Evolutionary conservation across 495 filamentous ascomycete species (phyloP).

Genomic region (Hyaloscypha finlandica): DNA sequence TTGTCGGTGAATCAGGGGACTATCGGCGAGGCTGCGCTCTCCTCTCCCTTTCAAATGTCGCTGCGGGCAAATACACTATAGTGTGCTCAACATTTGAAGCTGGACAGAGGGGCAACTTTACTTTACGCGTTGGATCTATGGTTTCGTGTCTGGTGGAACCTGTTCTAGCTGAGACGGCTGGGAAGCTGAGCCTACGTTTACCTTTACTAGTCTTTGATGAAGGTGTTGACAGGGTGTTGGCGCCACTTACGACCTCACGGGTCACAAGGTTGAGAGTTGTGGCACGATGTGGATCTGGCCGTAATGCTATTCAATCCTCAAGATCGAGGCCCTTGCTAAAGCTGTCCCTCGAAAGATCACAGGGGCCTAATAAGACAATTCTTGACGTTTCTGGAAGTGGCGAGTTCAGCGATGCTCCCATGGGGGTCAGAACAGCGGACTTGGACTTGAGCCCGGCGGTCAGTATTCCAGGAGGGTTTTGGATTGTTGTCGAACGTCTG

Average conservation of each 20-base stretch:
- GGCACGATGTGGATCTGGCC: constrained; percentile 22
- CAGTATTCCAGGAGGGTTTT: constrained; percentile 54
- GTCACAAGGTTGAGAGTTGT: constrained; percentile 61
- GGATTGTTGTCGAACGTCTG: constrained; percentile 79
- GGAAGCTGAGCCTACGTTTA: constrained; percentile 58
- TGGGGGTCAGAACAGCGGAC: constrained; percentile 69
- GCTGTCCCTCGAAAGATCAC: constrained; percentile 66
- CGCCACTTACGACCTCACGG: constrained; percentile 49
- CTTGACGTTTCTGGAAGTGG: constrained; percentile 60
- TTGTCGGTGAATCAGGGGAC: constrained; percentile 77
- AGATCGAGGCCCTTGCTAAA: constrained; percentile 51
- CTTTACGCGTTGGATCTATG: constrained; percentile 67
- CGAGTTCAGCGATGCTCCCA: constrained; percentile 66
- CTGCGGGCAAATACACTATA: constrained; percentile 77
- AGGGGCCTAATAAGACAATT: constrained; percentile 63
- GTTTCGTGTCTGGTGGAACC: constrained; percentile 51
- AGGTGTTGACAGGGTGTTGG: constrained; percentile 54
- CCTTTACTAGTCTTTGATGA: constrained; percentile 51
- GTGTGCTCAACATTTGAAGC: constrained; percentile 87
- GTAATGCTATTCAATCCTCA: not conserved
- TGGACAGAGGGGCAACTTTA: constrained; percentile 72
- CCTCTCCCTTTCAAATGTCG: constrained; percentile 57
- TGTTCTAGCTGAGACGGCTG: constrained; percentile 68
- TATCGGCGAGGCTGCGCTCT: constrained; percentile 79
- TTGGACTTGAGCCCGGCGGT: constrained; percentile 66